Percentiles rank a stretch among this genome's conserved stretches.
phyloP scores from a whole-genome alignment of 164 flowering plant species.

The Euptelea pleiosperma region DNA sequence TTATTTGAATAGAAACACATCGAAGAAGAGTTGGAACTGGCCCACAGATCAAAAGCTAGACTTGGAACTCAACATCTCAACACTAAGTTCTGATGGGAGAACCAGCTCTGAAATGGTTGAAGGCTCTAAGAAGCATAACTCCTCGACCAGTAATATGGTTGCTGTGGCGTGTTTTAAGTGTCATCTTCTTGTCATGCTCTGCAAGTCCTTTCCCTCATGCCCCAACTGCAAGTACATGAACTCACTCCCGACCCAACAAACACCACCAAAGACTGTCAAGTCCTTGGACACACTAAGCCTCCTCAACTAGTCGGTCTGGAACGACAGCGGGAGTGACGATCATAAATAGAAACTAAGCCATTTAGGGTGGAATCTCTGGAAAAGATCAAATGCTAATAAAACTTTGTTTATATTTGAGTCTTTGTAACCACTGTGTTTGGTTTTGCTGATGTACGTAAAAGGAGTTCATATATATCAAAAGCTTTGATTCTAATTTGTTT shows the following conservation, averaged over 20 bases:
- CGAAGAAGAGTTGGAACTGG: constrained; percentile 50
- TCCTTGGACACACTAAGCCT: constrained; percentile 44
- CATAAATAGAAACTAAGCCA: too few species aligned
- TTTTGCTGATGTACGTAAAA: constrained; percentile 4
- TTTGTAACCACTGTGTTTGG: background rate
- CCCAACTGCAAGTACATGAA: constrained; percentile 75
- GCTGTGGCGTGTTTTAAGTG: constrained; percentile 72
- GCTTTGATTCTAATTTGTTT: background rate
- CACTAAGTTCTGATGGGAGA: constrained; percentile 11
- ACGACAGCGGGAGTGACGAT: too few species aligned
- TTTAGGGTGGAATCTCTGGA: too few species aligned
- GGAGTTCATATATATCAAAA: background rate
- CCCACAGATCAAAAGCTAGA: constrained; percentile 50
- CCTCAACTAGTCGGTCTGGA: constrained; percentile 18
- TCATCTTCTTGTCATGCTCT: constrained; percentile 66
- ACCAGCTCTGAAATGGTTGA: constrained; percentile 1
- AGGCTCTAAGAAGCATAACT: constrained; percentile 12
- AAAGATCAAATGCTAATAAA: background rate
- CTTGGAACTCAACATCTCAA: constrained; percentile 62
- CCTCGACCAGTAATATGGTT: constrained; percentile 40
- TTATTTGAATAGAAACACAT: constrained; percentile 51
- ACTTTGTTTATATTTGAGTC: background rate
- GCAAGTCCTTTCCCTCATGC: constrained; percentile 60
- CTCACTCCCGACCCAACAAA: constrained; percentile 34
- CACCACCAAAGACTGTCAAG: constrained; percentile 21